Evolutionary conservation across 257 asterid genomes (phyloP).

Genomic region (Voacanga thouarsii): DNA sequence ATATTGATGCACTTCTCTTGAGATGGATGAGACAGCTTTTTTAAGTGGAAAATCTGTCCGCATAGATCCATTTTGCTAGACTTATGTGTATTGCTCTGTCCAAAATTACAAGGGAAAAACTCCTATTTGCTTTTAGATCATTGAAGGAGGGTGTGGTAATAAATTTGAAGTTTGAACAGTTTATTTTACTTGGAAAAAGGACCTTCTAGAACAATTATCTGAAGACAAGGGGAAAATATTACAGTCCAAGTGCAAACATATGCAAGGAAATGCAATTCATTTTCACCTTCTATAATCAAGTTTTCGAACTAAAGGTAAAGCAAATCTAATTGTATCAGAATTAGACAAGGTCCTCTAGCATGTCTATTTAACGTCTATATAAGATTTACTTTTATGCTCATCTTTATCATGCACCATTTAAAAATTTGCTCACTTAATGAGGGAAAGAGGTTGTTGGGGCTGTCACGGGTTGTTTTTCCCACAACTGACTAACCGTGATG

Average conservation of each 20-base stretch:
- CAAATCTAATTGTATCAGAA: background rate
- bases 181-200: background rate
- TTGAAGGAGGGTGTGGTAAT: background rate
- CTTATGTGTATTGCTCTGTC: background rate
- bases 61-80: background rate
- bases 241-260: background rate
- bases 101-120: background rate
- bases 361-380: background rate
- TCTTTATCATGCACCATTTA: background rate
- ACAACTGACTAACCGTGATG: too few relatives aligned
- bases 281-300: background rate
- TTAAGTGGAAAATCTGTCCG: background rate
- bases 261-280: background rate
- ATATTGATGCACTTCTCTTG: background rate
- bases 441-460: background rate
- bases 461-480: too few relatives aligned
- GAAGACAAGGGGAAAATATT: background rate
- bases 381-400: background rate
- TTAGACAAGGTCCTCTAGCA: background rate
- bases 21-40: background rate
- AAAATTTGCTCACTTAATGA: background rate
- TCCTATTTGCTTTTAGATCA: background rate
- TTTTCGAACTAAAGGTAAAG: background rate
- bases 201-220: background rate
- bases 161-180: background rate